These are phyloP conservation scores for Lasiodiplodia gonubiensis DNA, from an alignment of 2,329 filamentous ascomycete genomes.

Conservation along the genomic window DNA sequence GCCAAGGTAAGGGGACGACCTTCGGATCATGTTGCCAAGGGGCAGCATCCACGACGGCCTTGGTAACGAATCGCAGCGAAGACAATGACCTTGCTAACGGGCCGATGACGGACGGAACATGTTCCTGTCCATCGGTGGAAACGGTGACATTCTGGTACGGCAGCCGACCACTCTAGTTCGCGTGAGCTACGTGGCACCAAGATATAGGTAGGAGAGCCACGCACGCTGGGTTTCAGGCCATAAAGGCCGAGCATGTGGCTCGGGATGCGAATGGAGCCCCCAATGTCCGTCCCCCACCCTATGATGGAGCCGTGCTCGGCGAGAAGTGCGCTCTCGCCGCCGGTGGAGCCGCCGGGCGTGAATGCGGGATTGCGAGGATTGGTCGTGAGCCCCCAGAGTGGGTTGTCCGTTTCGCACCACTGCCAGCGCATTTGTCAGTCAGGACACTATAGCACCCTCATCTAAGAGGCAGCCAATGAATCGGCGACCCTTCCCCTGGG, in stretches of 20 bases:
- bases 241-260: conserved; percentile 40
- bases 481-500: neutral
- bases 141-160: conserved; percentile 58
- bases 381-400: conserved; percentile 57
- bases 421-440: conserved; percentile 34
- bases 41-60: conserved; percentile 61
- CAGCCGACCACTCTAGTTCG: conserved; percentile 56
- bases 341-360: conserved; percentile 63
- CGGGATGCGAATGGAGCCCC: conserved; percentile 64
- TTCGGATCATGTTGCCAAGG: conserved; percentile 73
- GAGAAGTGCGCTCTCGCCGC: conserved; percentile 64
- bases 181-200: conserved; percentile 15
- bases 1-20: conserved; percentile 70
- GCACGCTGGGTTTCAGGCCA: conserved; percentile 36
- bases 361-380: conserved; percentile 54
- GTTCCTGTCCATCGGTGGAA: conserved; percentile 68
- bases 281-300: conserved; percentile 65
- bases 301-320: conserved; percentile 60
- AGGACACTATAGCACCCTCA: conserved; percentile 30
- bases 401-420: conserved; percentile 62
- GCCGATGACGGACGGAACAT: conserved; percentile 66
- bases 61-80: conserved; percentile 62
- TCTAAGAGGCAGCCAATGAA: conserved; percentile 10
- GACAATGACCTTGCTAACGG: conserved; percentile 64
- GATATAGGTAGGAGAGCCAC: conserved; percentile 1